Conservation (phyloP, 768 basidiomycete species). For the Thelephora aurantiotincta region DNA sequence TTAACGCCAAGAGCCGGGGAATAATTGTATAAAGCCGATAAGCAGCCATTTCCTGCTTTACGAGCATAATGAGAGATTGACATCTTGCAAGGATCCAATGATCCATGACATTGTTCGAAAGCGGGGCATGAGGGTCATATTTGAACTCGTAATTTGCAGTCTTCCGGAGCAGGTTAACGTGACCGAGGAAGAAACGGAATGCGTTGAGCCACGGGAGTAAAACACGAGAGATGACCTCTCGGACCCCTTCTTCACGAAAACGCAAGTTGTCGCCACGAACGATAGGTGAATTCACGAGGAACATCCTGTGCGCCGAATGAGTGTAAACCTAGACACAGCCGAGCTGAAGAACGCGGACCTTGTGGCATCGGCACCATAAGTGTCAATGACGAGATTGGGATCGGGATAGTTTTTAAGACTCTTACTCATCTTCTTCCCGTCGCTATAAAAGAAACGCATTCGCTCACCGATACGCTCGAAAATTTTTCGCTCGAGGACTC, state of each 20-base stretch:
- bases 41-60: constrained; percentile 90
- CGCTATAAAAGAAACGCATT: constrained; percentile 27
- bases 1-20: constrained; percentile 80
- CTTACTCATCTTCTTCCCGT: constrained; percentile 99
- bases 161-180: constrained; percentile 78
- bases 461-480: background rate
- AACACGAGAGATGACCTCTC: constrained; percentile 92
- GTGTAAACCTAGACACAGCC: background rate
- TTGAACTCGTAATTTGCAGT: constrained; percentile 60
- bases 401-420: constrained; percentile 95
- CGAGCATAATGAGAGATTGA: constrained; percentile 87
- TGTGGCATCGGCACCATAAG: constrained; percentile 91
- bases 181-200: constrained; percentile 98
- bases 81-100: constrained; percentile 97
- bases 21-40: constrained; percentile 97
- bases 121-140: constrained; percentile 76
- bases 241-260: constrained; percentile 96
- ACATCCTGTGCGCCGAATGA: constrained; percentile 47
- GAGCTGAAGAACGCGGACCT: constrained; percentile 30
- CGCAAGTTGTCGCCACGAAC: constrained; percentile 95
- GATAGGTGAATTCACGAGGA: constrained; percentile 97
- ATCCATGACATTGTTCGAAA: constrained; percentile 93
- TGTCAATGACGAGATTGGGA: constrained; percentile 78
- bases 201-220: constrained; percentile 97
- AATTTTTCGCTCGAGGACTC: constrained; percentile 17